Conservation (phyloP, 2,329 filamentous ascomycete species). For the Trichocomaceae sp. region DNA sequence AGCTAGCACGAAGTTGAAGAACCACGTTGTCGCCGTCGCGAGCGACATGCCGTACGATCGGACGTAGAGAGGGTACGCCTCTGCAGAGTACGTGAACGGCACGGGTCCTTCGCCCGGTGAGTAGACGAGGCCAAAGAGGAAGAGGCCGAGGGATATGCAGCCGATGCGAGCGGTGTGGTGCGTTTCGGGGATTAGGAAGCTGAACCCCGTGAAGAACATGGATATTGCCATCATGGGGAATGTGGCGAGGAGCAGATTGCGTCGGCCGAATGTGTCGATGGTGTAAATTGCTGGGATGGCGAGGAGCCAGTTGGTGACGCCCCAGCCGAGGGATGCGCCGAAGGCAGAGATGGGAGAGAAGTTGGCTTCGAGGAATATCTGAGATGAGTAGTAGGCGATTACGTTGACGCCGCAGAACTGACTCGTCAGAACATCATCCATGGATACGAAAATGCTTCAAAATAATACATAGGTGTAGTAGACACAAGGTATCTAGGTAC, state of each 20-base stretch:
- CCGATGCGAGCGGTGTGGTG: constrained; percentile 31
- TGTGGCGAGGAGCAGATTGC: constrained; percentile 57
- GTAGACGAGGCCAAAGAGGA: constrained; percentile 40
- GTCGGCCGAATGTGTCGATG: constrained; percentile 62
- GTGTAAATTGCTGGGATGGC: constrained; percentile 58
- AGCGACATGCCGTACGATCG: constrained; percentile 57
- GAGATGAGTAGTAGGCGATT: constrained; percentile 55
- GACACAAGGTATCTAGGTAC: too few species aligned
- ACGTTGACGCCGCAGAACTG: constrained; percentile 47
- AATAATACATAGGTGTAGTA: too few species aligned
- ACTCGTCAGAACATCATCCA: background rate
- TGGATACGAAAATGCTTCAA: too few species aligned
- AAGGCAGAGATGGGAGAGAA: constrained; percentile 48
- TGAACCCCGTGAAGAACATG: constrained; percentile 49
- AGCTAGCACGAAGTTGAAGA: constrained; percentile 50
- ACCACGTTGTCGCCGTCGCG: constrained; percentile 57
- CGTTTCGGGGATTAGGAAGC: constrained; percentile 44
- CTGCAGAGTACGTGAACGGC: constrained; percentile 61
- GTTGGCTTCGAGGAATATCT: constrained; percentile 52
- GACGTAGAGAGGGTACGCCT: constrained; percentile 60
- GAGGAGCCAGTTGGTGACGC: constrained; percentile 59
- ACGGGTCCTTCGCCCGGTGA: constrained; percentile 58
- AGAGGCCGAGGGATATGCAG: constrained; percentile 40
- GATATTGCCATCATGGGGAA: constrained; percentile 58
- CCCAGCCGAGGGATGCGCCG: constrained; percentile 53